Percentiles rank a stretch among this genome's conserved stretches.
Evolutionary conservation across 108 stramenopile genomes (phyloP).

Genomic region (Discostella pseudostelligera): DNA sequence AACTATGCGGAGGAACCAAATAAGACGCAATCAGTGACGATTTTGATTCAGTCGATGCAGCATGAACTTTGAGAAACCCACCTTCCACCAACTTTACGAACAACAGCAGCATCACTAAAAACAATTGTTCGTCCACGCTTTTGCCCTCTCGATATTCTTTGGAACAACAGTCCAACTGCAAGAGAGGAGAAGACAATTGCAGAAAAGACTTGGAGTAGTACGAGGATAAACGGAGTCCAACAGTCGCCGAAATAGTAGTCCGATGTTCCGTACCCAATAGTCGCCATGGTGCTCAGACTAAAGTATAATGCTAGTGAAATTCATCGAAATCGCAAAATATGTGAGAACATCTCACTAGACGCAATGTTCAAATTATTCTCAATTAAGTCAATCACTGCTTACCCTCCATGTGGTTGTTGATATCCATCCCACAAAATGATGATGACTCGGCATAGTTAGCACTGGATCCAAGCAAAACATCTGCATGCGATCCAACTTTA

Average conservation of each 20-base stretch:
- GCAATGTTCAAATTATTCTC: background rate
- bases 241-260: conserved; percentile 94
- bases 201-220: conserved; percentile 80
- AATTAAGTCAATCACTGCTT: too few relatives aligned
- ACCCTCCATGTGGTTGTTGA: conserved; percentile 73
- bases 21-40: too few relatives aligned
- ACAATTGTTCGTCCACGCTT: conserved; percentile 88
- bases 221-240: conserved; percentile 82
- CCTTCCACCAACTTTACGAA: conserved; percentile 73
- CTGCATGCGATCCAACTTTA: conserved; percentile 38
- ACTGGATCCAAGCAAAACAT: conserved; percentile 2
- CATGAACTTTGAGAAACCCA: background rate
- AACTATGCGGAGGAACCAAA: conserved; percentile 13
- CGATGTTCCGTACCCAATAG: conserved; percentile 93
- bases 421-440: conserved; percentile 83
- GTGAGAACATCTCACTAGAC: background rate
- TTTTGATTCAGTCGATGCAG: background rate
- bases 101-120: conserved; percentile 85
- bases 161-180: conserved; percentile 91
- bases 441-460: conserved; percentile 1
- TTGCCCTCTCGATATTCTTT: conserved; percentile 82
- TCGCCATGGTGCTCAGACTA: conserved; percentile 89
- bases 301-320: conserved; percentile 73
- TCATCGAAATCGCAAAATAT: conserved; percentile 13
- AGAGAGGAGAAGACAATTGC: conserved; percentile 90